Base-by-base conservation (phyloP, 2,329 filamentous ascomycete species). In the Fusarium sambucinum region DNA sequence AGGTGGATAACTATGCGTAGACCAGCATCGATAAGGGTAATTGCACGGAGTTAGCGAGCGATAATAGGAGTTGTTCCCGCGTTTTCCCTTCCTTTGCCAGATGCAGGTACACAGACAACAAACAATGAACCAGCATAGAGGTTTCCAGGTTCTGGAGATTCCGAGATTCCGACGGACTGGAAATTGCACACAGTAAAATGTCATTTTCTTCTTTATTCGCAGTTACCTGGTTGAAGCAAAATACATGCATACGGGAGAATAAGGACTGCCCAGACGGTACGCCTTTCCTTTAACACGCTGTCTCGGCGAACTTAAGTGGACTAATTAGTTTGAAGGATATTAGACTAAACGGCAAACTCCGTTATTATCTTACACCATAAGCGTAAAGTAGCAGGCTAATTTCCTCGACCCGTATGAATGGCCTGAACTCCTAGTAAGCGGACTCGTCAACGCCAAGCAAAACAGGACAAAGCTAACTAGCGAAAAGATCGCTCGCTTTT, bases 271-370 rank as follows among this genome's bases (percentile, higher is more conserved):
- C n/a, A 14, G 29, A 21, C n/a, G 12, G 27, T 5, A n/a, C 42
- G 16, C 42, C 13, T 30, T 45, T 45, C 42, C n/a, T 45, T 45
- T 45, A 30, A 21, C 17, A 45, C 19, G 25, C 12, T 45, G 42
- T 45, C 42, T 67, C 63, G 63, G 54, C 63, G 63, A 63, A 65
- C 41, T 33, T 14, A 21, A 14, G 40, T 35, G 33, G 42, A 27
- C n/a, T 45, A 30, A n/a, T 13, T 29, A 27, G 21, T 17, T 27
- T 14, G 19, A 38, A 35, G 27, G 32, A 19, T 40, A 27, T 27
- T 50, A 50, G 33, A 40, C 23, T 50, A 38, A 27, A 29, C 47
- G 47, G 47, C 2, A 50, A 50, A 38, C 5, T 25, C 47, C 47
- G 47, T 50, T 25, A 50, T 37, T 23, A 27, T 38, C 19, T 32